phyloP scores from a whole-genome alignment of 441 rosid genomes.

The Biscutella laevigata region DNA sequence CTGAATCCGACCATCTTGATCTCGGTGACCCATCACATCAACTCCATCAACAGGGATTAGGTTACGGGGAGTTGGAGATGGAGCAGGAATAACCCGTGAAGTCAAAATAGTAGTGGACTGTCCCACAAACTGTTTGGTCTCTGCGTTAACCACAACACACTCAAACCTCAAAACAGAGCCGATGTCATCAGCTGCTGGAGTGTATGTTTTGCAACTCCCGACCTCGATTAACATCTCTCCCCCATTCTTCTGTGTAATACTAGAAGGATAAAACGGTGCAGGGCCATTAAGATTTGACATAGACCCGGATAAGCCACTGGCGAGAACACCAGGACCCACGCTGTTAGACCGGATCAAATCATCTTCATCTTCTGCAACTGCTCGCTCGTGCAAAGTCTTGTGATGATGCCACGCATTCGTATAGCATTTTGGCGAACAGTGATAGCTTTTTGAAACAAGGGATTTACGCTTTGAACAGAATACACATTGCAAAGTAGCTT shows the following conservation, averaged over 20 bases:
- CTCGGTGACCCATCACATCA: conserved; percentile 68
- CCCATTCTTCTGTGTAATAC: conserved; percentile 62
- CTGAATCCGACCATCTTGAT: conserved; percentile 64
- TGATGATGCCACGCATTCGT: conserved; percentile 99
- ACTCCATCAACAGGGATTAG: conserved; percentile 70
- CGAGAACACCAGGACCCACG: conserved; percentile 50
- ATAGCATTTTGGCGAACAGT: conserved; percentile 90
- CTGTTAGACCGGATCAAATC: conserved; percentile 53
- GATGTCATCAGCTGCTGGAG: conserved; percentile 90
- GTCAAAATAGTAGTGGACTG: conserved; percentile 64
- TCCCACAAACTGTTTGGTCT: conserved; percentile 62
- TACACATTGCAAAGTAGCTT: conserved; percentile 86
- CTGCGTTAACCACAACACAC: conserved; percentile 81
- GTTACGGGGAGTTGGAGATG: conserved; percentile 86
- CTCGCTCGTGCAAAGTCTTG: conserved; percentile 88
- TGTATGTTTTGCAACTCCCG: conserved; percentile 77
- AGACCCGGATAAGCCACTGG: conserved; percentile 55
- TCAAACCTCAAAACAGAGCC: conserved; percentile 91
- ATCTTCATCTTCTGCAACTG: conserved; percentile 77
- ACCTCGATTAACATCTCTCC: conserved; percentile 94
- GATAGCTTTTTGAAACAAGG: conserved; percentile 83
- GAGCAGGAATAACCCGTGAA: conserved; percentile 98
- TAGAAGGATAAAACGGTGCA: conserved; percentile 74
- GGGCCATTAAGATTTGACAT: conserved; percentile 67
- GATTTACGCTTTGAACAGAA: conserved; percentile 86